phyloP scores from a whole-genome alignment of 345 rosid genomes.

The Pelargonium nanum region DNA sequence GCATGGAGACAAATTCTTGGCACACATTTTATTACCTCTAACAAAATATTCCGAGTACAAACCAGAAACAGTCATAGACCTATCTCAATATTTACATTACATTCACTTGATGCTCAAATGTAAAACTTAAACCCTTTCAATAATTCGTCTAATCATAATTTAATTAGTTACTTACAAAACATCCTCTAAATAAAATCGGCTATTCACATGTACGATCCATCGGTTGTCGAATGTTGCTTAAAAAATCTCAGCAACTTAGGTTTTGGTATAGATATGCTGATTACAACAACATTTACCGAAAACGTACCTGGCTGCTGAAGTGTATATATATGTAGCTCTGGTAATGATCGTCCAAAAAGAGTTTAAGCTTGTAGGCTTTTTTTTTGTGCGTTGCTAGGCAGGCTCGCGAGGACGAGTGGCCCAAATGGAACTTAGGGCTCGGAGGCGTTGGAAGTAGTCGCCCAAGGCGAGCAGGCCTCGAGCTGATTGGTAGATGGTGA shows the following conservation, averaged over 20 bases:
- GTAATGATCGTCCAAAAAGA: background rate
- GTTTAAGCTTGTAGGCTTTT: background rate
- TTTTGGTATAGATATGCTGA: conserved; percentile 11
- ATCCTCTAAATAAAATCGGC: conserved; percentile 12
- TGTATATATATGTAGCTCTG: conserved; percentile 1
- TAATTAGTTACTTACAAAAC: conserved; percentile 7
- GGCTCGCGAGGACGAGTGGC: conserved; percentile 48
- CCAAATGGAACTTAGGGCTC: conserved; percentile 63
- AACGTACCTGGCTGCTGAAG: conserved; percentile 15
- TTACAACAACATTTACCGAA: conserved; percentile 10
- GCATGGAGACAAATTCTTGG: no score
- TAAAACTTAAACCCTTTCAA: no score
- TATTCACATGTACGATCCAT: conserved; percentile 21
- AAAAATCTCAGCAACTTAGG: conserved; percentile 32
- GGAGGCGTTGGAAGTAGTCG: conserved; percentile 70
- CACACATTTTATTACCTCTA: background rate
- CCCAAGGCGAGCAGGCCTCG: conserved; percentile 71
- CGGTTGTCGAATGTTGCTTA: conserved; percentile 22
- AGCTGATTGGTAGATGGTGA: conserved; percentile 74
- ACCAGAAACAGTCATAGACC: background rate
- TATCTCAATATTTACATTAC: conserved; percentile 15
- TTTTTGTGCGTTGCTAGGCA: conserved; percentile 15
- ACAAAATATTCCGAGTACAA: background rate
- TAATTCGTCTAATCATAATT: no score
- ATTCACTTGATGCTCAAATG: no score